Conservation (phyloP, 2,329 filamentous ascomycete genomes). For the Aureobasidium vineae region DNA sequence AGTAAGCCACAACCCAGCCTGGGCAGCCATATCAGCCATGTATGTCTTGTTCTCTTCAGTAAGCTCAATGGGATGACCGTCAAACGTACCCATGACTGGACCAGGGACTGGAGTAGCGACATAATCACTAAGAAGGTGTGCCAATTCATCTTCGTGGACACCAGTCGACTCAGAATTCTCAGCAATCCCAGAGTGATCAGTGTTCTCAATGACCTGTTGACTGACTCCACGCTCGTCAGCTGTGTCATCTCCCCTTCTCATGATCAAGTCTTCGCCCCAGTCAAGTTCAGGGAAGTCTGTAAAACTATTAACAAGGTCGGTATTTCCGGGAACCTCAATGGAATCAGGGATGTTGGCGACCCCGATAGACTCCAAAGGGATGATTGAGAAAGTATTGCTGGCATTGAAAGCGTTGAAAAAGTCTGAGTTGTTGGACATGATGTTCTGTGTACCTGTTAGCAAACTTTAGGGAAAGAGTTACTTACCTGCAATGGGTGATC, state of each 20-base stretch:
- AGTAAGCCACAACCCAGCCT: not conserved
- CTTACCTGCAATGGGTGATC: not conserved
- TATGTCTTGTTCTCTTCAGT: not conserved
- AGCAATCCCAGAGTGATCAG: not conserved
- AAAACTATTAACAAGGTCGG: too few relatives aligned
- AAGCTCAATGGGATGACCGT: not conserved
- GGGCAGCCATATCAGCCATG: not conserved
- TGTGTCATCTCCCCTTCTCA: too few relatives aligned
- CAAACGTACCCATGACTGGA: not conserved
- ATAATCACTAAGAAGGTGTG: not conserved
- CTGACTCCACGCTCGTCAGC: too few relatives aligned
- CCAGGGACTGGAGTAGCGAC: not conserved
- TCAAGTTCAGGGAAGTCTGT: too few relatives aligned
- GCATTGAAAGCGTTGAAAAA: too few relatives aligned
- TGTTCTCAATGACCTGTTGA: too few relatives aligned
- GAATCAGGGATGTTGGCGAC: too few relatives aligned
- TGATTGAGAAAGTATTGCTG: too few relatives aligned
- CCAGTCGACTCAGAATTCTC: not conserved
- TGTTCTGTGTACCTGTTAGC: not conserved
- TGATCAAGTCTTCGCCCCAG: too few relatives aligned
- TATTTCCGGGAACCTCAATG: too few relatives aligned
- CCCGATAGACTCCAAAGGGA: too few relatives aligned
- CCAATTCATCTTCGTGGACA: not conserved
- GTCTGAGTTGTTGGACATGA: not conserved
- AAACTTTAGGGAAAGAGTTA: not conserved